Conservation (phyloP, 129 eudicot species). For the Flaveria ramosissima region DNA sequence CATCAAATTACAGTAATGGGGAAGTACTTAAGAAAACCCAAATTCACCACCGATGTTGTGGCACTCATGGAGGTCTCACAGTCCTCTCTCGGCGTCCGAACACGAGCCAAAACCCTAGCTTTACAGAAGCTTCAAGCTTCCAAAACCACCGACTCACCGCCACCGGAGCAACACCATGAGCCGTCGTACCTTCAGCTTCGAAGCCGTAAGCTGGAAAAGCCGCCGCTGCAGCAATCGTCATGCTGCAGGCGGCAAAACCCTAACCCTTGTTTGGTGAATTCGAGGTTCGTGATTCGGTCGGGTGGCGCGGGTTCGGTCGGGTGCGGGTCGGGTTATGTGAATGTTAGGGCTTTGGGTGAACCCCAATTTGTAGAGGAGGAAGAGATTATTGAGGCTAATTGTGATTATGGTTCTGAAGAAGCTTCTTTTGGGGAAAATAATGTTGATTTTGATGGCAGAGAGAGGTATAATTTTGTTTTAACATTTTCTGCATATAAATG, state of each 20-base stretch:
- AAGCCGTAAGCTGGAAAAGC: conserved; percentile 71
- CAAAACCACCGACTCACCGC: conserved; percentile 11
- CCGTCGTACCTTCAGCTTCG: conserved; percentile 69
- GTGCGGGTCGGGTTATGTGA: conserved; percentile 11
- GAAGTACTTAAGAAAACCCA: conserved; percentile 65
- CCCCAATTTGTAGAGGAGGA: conserved; percentile 22
- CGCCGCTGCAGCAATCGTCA: conserved; percentile 34
- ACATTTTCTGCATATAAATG: conserved; percentile 8
- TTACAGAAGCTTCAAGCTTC: conserved; percentile 57
- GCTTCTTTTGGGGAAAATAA: conserved; percentile 73
- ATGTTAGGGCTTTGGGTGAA: not conserved
- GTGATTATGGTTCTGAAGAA: conserved; percentile 45
- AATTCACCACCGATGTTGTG: conserved; percentile 43
- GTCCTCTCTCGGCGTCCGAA: conserved; percentile 64
- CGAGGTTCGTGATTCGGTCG: conserved; percentile 28
- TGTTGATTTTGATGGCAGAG: conserved; percentile 63
- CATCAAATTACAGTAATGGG: conserved; percentile 44
- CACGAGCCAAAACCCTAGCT: conserved; percentile 91
- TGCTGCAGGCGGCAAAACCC: conserved; percentile 24
- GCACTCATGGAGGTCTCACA: conserved; percentile 54
- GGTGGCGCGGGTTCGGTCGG: conserved; percentile 39
- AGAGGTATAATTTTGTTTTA: conserved; percentile 49
- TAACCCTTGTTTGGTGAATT: conserved; percentile 10
- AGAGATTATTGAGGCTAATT: conserved; percentile 35
- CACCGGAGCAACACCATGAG: conserved; percentile 28